Conservation (phyloP, 2,329 filamentous ascomycete species). For the Aspergillus pseudoviridinutans region DNA sequence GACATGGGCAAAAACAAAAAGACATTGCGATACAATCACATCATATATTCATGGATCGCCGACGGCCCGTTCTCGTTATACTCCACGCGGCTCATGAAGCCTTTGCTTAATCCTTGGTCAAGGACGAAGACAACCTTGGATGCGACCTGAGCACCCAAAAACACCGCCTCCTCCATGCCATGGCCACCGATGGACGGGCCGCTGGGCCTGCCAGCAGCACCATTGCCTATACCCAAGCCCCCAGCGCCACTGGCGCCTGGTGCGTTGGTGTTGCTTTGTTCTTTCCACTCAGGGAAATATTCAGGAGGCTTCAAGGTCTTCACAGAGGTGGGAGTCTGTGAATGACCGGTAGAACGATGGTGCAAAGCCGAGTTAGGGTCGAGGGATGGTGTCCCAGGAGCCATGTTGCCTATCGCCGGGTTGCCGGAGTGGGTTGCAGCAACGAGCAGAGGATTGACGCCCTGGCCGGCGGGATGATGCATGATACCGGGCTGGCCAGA, state of each 20-base stretch:
- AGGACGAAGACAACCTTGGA: constrained; percentile 70
- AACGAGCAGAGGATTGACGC: constrained; percentile 85
- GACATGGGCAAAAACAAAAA: neutral
- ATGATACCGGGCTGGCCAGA: constrained; percentile 45
- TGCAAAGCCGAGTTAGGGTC: constrained; percentile 36
- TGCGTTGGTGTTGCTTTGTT: constrained; percentile 48
- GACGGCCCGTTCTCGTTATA: constrained; percentile 65
- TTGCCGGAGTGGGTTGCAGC: constrained; percentile 66
- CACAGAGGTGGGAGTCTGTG: constrained; percentile 78
- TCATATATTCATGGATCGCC: constrained; percentile 57
- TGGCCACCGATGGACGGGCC: constrained; percentile 23
- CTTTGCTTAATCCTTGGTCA: constrained; percentile 63
- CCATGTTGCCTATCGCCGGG: constrained; percentile 31
- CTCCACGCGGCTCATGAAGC: constrained; percentile 64
- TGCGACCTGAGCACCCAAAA: constrained; percentile 82
- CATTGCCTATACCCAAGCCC: constrained; percentile 10
- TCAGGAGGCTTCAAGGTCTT: constrained; percentile 73
- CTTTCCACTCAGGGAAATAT: constrained; percentile 90
- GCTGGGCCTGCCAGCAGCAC: constrained; percentile 41
- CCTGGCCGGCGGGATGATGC: constrained; percentile 54
- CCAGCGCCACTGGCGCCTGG: constrained; percentile 25
- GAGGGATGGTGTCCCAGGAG: constrained; percentile 34
- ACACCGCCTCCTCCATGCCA: constrained; percentile 74
- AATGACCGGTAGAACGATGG: constrained; percentile 58
- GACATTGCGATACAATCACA: constrained; percentile 25